Evolutionary conservation across 192 early-diverging fungal genomes (phyloP), one percentile per base, ranked within the genome.

Genomic region (Ramicandelaber brevisporus): DNA sequence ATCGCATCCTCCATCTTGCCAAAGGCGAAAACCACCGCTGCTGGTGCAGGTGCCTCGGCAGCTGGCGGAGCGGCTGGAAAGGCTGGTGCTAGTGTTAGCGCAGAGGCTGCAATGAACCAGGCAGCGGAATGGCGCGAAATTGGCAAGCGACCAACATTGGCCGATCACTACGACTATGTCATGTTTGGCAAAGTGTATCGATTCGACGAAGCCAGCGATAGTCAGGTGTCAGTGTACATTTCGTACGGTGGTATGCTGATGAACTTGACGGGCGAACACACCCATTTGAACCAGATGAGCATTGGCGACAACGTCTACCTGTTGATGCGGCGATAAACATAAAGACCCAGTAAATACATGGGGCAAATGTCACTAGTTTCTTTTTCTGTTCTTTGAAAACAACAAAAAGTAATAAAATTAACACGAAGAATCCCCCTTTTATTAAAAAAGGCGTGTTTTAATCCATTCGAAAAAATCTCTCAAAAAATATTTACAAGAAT

Each of bases 131-230:
- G 48, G 48, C 62, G 63, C 38, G 46, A 57, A 25, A 54, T 52
- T 11, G 66, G 62, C 8, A 51, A 44, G 5, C 71, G 75, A 34
- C 39, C 59, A 33, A 68, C 71, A 31, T 46, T 98, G 39, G 82
- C 80, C 3, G 89, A 98, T 29, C 80, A 92, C 20, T 98, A 80
- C 48, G 89, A 98, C 21, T 98, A 98, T 48, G 89, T 98, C 13
- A 95, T 92, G 87, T 82, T 75, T 50, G 92, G 92, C 27, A 83
- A 86, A 45, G 78, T 89, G 12, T 98, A 87, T 59, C 69, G 83
- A 48, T 95, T 74, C 40, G 87, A 93, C 30, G 85, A 98, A 34
- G 54, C 61, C 16, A 60, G 57, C 24, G 59, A 64, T 3, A 46
- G 66, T 6, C 72, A 70, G 49, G 51, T 59, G 12, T 68, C 79